These are phyloP conservation scores for Jimgerdemannia lactiflua DNA, from an alignment of 192 early-diverging fungal species.

Conservation along the genomic window DNA sequence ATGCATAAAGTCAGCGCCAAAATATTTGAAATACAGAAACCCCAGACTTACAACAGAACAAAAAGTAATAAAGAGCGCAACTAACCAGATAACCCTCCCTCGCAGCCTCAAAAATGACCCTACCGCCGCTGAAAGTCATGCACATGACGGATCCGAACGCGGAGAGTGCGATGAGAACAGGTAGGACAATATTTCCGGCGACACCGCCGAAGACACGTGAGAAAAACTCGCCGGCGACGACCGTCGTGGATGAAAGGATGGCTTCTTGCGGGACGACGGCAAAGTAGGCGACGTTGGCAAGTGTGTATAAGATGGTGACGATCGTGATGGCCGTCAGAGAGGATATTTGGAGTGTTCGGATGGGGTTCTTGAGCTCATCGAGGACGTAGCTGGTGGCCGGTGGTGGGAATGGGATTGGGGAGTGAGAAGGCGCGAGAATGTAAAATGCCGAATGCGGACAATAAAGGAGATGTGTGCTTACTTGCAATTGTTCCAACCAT, in stretches of 20 bases:
- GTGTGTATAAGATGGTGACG: slow-evolving; percentile 52
- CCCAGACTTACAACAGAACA: neutral
- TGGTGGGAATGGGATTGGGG: too few species aligned
- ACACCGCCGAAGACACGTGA: slow-evolving; percentile 48
- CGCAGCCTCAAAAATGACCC: slow-evolving; percentile 50
- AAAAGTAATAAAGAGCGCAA: neutral
- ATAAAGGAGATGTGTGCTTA: neutral
- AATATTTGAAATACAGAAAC: too few species aligned
- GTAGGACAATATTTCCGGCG: slow-evolving; percentile 47
- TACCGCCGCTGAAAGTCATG: slow-evolving; percentile 50
- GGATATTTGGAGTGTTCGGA: slow-evolving; percentile 58
- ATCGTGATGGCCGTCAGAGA: slow-evolving; percentile 45
- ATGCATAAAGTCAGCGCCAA: too few species aligned
- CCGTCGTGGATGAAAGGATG: slow-evolving; percentile 42
- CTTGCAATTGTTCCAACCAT: neutral
- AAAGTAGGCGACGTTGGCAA: slow-evolving; percentile 64
- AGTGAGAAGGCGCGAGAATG: too few species aligned
- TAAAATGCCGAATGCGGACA: neutral
- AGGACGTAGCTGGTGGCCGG: slow-evolving; percentile 53
- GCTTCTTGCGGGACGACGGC: slow-evolving; percentile 56
- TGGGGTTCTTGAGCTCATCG: slow-evolving; percentile 57
- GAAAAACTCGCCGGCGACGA: slow-evolving; percentile 58
- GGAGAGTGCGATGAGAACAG: slow-evolving; percentile 50
- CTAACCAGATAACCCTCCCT: slow-evolving; percentile 41
- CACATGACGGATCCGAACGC: slow-evolving; percentile 46